Conservation (phyloP, 257 asterid species). For the Solanum verrucosum region DNA sequence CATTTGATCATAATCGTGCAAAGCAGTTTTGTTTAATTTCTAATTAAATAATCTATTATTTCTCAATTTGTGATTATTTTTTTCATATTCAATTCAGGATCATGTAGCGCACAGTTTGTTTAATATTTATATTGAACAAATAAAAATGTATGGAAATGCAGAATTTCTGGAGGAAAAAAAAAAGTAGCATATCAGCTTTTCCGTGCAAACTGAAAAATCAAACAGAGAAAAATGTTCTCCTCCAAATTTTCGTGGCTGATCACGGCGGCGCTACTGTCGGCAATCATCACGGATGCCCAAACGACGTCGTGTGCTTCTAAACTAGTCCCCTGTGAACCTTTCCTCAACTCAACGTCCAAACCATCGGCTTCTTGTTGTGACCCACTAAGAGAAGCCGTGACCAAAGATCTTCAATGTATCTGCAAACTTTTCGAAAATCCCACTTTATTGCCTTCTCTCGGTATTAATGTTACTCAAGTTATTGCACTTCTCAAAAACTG, state of each 20-base stretch:
- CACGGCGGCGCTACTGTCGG: constrained; percentile 11
- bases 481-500: constrained; percentile 28
- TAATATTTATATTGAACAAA: not conserved
- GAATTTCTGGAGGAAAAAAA: not conserved
- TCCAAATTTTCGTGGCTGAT: not conserved
- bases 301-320: constrained; percentile 19
- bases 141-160: too few species aligned
- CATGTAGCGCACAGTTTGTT: not conserved
- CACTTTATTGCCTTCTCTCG: not conserved
- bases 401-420: constrained; percentile 32
- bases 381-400: constrained; percentile 23
- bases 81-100: not conserved
- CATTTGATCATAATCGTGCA: not conserved
- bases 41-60: not conserved
- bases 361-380: constrained; percentile 29
- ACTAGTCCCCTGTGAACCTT: constrained; percentile 17
- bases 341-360: constrained; percentile 21
- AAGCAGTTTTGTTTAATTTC: not conserved
- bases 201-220: not conserved
- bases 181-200: not conserved
- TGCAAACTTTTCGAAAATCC: constrained; percentile 26
- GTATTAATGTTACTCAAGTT: constrained; percentile 32
- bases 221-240: constrained; percentile 3
- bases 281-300: constrained; percentile 17
- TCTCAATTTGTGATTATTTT: not conserved